Conservation (phyloP, 495 filamentous ascomycete genomes). For the Penicillium silybi region DNA sequence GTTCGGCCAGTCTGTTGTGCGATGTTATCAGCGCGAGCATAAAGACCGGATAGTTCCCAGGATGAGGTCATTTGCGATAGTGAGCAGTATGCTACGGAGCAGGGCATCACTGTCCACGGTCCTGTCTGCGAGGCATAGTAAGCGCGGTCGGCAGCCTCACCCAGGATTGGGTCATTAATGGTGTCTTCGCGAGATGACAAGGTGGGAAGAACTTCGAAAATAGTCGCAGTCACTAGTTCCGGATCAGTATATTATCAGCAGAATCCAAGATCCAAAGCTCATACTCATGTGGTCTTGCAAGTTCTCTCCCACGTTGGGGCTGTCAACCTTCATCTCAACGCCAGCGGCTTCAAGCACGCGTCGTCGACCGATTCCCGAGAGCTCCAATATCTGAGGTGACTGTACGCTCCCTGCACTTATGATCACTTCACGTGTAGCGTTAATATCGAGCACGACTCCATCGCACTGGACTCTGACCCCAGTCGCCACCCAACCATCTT, state of each 20-base stretch:
- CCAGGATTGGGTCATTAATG: slow-evolving; percentile 24
- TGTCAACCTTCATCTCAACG: slow-evolving; percentile 41
- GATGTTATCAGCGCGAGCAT: no score
- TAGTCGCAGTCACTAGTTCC: slow-evolving; percentile 43
- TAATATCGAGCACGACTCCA: slow-evolving; percentile 29
- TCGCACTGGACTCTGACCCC: slow-evolving; percentile 33
- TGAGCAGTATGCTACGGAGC: slow-evolving; percentile 45
- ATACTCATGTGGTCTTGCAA: slow-evolving; percentile 53
- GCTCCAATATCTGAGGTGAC: slow-evolving; percentile 51
- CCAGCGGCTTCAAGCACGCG: slow-evolving; percentile 37
- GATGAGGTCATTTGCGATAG: slow-evolving; percentile 30
- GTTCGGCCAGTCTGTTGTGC: background rate
- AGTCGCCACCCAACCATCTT: slow-evolving; percentile 22
- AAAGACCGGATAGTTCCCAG: background rate
- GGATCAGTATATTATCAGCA: background rate
- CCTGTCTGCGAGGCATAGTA: slow-evolving; percentile 30
- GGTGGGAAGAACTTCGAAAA: slow-evolving; percentile 44
- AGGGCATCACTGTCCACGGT: slow-evolving; percentile 34
- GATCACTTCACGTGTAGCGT: slow-evolving; percentile 50
- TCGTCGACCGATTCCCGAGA: slow-evolving; percentile 48
- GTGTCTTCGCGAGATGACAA: slow-evolving; percentile 40
- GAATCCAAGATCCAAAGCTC: slow-evolving; percentile 1
- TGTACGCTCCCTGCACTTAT: slow-evolving; percentile 51
- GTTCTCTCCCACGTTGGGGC: slow-evolving; percentile 51
- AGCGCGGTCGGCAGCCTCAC: slow-evolving; percentile 29